phyloP scores from a whole-genome alignment of 2,329 filamentous ascomycete genomes.

The Fusarium nodosum region DNA sequence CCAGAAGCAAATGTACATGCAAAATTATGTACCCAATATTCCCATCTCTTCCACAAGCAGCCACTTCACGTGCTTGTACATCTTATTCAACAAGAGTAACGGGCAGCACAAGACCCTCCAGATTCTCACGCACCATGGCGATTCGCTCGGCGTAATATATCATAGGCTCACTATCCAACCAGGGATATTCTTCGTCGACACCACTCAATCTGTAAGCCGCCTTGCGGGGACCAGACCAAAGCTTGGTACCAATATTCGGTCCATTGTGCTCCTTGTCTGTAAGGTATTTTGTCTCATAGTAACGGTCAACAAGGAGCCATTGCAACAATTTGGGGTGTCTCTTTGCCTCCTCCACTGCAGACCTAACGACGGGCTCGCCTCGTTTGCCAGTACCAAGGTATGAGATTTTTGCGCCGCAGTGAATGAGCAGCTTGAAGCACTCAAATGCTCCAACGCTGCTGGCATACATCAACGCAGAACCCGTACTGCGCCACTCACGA shows the following conservation, averaged over 20 bases:
- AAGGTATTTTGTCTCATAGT: constrained; percentile 31
- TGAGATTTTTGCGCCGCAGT: constrained; percentile 32
- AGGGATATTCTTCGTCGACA: not conserved
- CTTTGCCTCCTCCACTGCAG: constrained; percentile 29
- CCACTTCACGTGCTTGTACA: not conserved
- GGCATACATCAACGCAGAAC: constrained; percentile 45
- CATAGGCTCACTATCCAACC: constrained; percentile 12
- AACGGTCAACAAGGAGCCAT: constrained; percentile 41
- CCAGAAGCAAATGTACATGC: not conserved
- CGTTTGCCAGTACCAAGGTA: constrained; percentile 26
- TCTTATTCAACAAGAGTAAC: constrained; percentile 26
- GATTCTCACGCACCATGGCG: not conserved
- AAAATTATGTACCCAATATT: not conserved
- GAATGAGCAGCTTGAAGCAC: constrained; percentile 42
- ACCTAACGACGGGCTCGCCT: constrained; percentile 26
- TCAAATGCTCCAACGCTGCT: constrained; percentile 24
- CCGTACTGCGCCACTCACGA: constrained; percentile 26
- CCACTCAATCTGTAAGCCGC: constrained; percentile 25
- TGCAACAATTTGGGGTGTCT: constrained; percentile 30
- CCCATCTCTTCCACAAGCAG: not conserved
- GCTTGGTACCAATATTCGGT: not conserved
- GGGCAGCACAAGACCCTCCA: constrained; percentile 25
- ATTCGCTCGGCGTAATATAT: constrained; percentile 16
- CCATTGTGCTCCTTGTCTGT: constrained; percentile 3
- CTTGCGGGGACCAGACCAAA: constrained; percentile 39